Evolutionary conservation across 768 basidiomycete species (phyloP), one percentile per base, ranked within the genome.

Genomic region (Podaxis mareebaensis): DNA sequence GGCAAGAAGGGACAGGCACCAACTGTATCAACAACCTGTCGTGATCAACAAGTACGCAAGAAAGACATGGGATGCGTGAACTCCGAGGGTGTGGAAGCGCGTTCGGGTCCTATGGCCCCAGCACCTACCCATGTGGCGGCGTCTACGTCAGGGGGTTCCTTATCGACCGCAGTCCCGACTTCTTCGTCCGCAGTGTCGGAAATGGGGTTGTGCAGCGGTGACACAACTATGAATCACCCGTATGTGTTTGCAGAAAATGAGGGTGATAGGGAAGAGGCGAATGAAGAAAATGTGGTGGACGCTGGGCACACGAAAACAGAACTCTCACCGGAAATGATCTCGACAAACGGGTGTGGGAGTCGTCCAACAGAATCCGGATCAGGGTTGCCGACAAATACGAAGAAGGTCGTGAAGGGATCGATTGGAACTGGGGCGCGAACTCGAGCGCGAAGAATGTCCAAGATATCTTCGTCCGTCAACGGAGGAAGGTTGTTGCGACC

Each of bases 331-430:
- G 55, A 36, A 36, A 56, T 63, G 44, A 40, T 40, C 38, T 57
- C 61, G 22, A 57, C 24, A 57, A 56, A 46, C 49, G 46, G 24
- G 5, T 22, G 46, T 56, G 55, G 36, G 61, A 49, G 48, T 40
- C 30, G 11, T 53, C 51, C 20, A 40, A 46, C 8, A n/a, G 58
- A 39, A 6, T 52, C 24, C 15, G 22, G 33, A 13, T 49, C 56
- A 46, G 54, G 57, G 56, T 51, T 28, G 46, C 22, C 55, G n/a
- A 20, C 28, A 39, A 65, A 13, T 39, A 53, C 38, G 33, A 61
- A 63, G 64, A 65, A 64, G 17, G 53, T 28, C 53, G 42, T 60
- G 28, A 65, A 59, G n/a, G 38, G 61, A 39, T 22, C 36, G 54
- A 22, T 28, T 57, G 55, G 40, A 40, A 39, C 20, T 51, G 61